Conservation (phyloP, 2,329 filamentous ascomycete species). For the Apiospora sp. region DNA sequence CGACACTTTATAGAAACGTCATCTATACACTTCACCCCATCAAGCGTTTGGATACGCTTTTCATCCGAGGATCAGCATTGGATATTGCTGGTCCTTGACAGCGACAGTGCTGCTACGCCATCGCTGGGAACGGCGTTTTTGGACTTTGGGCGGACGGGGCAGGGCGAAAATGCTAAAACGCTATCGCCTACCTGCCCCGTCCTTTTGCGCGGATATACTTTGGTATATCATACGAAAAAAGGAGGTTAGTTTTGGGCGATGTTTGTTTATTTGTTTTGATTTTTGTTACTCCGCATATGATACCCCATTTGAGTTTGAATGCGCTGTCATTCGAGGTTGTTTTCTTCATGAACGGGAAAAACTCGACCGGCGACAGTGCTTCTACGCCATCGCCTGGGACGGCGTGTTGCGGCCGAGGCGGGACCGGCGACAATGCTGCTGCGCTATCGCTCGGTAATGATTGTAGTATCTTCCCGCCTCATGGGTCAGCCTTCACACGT, state of each 20-base stretch:
- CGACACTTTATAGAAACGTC: slow-evolving; percentile 22
- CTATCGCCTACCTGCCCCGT: slow-evolving; percentile 43
- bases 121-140: slow-evolving; percentile 42
- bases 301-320: slow-evolving; percentile 64
- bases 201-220: slow-evolving; percentile 31
- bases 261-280: slow-evolving; percentile 32
- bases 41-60: slow-evolving; percentile 39
- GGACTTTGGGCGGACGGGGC: slow-evolving; percentile 31
- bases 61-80: slow-evolving; percentile 36
- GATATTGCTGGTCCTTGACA: slow-evolving; percentile 38
- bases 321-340: slow-evolving; percentile 55
- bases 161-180: slow-evolving; percentile 50
- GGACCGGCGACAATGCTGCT: slow-evolving; percentile 59
- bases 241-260: not conserved
- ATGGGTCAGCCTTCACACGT: slow-evolving; percentile 45
- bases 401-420: slow-evolving; percentile 55
- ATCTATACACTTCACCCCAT: slow-evolving; percentile 29
- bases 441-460: slow-evolving; percentile 56
- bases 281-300: slow-evolving; percentile 48
- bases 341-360: slow-evolving; percentile 30
- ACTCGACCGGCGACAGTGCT: slow-evolving; percentile 53
- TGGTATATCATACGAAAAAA: not conserved
- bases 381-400: slow-evolving; percentile 56
- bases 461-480: slow-evolving; percentile 37
- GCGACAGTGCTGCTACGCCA: slow-evolving; percentile 50